Conservation (phyloP, 106 monocot species). For the Agapanthus africanus region DNA sequence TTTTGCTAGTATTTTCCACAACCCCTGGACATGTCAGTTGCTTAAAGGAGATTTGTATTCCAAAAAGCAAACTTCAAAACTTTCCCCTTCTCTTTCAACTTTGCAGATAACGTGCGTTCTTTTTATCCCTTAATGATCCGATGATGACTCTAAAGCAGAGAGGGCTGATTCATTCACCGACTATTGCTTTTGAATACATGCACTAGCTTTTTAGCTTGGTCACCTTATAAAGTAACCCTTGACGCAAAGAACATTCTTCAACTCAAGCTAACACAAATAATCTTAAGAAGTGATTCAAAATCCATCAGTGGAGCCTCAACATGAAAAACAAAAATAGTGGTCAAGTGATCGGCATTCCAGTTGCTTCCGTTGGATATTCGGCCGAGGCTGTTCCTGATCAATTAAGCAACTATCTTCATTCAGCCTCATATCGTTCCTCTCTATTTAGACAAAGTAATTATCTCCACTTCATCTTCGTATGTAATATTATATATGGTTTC, state of each 20-base stretch:
- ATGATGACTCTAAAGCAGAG: neutral
- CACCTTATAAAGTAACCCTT: neutral
- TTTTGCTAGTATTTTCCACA: no score
- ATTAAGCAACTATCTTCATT: no score
- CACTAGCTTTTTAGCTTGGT: neutral
- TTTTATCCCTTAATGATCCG: neutral
- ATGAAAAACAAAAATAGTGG: conserved; percentile 6
- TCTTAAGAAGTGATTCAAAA: neutral
- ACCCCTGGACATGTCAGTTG: no score
- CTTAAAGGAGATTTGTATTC: no score
- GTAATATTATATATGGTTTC: no score
- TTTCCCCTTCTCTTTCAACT: neutral
- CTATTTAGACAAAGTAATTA: conserved; percentile 17
- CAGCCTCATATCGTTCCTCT: neutral
- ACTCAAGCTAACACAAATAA: neutral
- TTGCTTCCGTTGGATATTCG: conserved; percentile 27
- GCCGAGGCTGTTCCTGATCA: neutral
- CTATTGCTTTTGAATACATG: conserved; percentile 2
- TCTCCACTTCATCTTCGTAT: no score
- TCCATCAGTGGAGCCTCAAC: neutral
- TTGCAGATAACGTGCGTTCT: neutral
- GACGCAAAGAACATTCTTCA: neutral
- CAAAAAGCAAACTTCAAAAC: no score
- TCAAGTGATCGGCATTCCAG: conserved; percentile 4
- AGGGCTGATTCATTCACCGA: neutral